phyloP scores from a whole-genome alignment of 1,139 yeast species.

The Wickerhamiella pararugosa region DNA sequence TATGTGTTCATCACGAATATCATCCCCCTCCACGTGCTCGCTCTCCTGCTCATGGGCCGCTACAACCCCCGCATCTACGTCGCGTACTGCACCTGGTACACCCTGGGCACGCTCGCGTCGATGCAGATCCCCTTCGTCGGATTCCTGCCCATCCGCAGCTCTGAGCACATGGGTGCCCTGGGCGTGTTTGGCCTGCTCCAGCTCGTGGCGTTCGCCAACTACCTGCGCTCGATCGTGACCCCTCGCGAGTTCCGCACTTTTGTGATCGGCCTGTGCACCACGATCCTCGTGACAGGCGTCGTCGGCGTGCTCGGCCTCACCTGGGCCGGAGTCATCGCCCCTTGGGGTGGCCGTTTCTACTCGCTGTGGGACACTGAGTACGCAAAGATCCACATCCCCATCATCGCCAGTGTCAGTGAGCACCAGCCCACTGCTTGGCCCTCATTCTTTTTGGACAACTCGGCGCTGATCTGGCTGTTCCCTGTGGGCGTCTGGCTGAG shows the following conservation, averaged over 20 bases:
- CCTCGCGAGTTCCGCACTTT: conserved; percentile 62
- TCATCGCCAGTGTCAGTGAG: conserved; percentile 96
- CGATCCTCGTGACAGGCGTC: conserved; percentile 47
- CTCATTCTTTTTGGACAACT: conserved; percentile 87
- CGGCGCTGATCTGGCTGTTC: conserved; percentile 90
- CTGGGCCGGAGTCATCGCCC: conserved; percentile 87
- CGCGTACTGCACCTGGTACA: conserved; percentile 93
- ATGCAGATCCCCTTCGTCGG: conserved; percentile 99
- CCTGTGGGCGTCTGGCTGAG: conserved; percentile 92
- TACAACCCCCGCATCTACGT: conserved; percentile 71
- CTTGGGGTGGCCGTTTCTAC: conserved; percentile 99
- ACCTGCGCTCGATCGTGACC: conserved; percentile 60
- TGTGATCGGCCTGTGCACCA: conserved; percentile 42
- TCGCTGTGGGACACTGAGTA: conserved; percentile 96
- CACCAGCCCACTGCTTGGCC: conserved; percentile 99
- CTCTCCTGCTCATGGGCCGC: conserved; percentile 85
- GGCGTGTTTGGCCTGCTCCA: conserved; percentile 95
- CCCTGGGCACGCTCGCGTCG: conserved; percentile 88
- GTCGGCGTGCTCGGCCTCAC: conserved; percentile 66
- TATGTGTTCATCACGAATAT: conserved; percentile 96
- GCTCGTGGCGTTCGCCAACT: conserved; percentile 75
- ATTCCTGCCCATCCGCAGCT: conserved; percentile 87
- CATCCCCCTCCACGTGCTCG: conserved; percentile 91
- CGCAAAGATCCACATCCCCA: conserved; percentile 96
- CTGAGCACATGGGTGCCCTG: conserved; percentile 96